Evolutionary conservation across 805 yeast genomes (phyloP), one percentile per base, ranked within the genome.

Genomic region (Geotrichum ghanense): DNA sequence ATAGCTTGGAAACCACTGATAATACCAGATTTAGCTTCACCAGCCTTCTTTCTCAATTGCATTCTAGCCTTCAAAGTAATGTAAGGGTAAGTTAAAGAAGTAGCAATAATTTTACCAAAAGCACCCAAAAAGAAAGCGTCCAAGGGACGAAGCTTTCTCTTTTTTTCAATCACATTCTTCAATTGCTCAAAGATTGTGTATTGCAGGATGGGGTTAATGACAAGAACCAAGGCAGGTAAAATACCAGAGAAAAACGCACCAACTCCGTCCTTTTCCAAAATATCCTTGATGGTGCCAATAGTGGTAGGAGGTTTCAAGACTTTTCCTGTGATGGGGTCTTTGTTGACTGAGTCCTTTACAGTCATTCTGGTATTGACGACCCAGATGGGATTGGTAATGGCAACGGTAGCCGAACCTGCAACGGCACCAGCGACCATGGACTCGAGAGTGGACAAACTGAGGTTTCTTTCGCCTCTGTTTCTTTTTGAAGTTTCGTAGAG

Each of bases 351-450:
- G 41, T 56, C 60, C 14, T 56, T 53, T 17, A 89, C 87, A 55
- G 94, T 84, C 75, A 82, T 78, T 59, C 95, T 74, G 2, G 97
- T 88, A 61, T 88, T 88, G 41, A 94, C 92, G 41, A 88, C 95
- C 97, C 97, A 88, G 54, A 86, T 78, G 21, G 97, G 97, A 62
- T 88, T 88, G 10, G 95, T 80, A 9, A 80, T 72, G 19, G 83
- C 68, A 44, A 88, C 83, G 2, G 96, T 87, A 34, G 87, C 75
- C 7, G 88, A 75, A 0, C 97, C 96, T 1, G 96, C 95, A 57
- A 85, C 71, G 1, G 92, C 81, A 22, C 97, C 95, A 2, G 88
- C 80, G 3, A 73, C 50, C 56, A 87, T 81, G 46, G 86, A 75
- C 64, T 86, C 88, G 3, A 71, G 45, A 1, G 94, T 78, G 22